Conservation (phyloP, 768 basidiomycete genomes). For the Gyrodon lividus region DNA sequence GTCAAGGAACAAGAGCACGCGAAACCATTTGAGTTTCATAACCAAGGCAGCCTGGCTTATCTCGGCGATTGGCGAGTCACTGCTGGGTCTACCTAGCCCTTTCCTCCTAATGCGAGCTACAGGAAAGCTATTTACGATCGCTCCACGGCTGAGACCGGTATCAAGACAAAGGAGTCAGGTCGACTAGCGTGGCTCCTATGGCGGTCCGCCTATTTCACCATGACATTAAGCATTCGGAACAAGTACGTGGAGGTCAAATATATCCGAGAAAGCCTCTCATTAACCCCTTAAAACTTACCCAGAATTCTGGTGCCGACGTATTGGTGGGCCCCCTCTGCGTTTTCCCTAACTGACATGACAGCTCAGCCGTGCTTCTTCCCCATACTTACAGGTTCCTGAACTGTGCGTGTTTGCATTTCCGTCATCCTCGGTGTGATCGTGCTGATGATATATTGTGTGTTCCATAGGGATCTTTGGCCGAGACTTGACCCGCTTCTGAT, state of each 20-base stretch:
- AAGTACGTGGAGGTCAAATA: conserved; percentile 43
- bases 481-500: conserved; percentile 67
- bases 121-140: conserved; percentile 82
- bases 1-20: conserved; percentile 46
- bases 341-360: conserved; percentile 11
- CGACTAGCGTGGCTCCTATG: conserved; percentile 76
- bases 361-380: conserved; percentile 7
- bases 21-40: conserved; percentile 67
- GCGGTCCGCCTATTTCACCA: conserved; percentile 80
- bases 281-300: conserved; percentile 6
- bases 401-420: conserved; percentile 40
- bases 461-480: conserved; percentile 69
- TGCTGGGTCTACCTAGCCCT: neutral
- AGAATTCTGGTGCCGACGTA: conserved; percentile 69
- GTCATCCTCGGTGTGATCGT: conserved; percentile 9
- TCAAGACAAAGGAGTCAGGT: conserved; percentile 61
- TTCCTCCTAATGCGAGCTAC: conserved; percentile 9
- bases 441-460: conserved; percentile 9
- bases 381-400: conserved; percentile 64
- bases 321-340: conserved; percentile 44
- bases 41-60: conserved; percentile 77
- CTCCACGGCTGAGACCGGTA: conserved; percentile 45
- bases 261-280: conserved; percentile 9
- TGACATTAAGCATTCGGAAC: conserved; percentile 70
- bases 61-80: conserved; percentile 65